phyloP scores from a whole-genome alignment of 768 basidiomycete genomes.

The Podaxis pistillaris region DNA sequence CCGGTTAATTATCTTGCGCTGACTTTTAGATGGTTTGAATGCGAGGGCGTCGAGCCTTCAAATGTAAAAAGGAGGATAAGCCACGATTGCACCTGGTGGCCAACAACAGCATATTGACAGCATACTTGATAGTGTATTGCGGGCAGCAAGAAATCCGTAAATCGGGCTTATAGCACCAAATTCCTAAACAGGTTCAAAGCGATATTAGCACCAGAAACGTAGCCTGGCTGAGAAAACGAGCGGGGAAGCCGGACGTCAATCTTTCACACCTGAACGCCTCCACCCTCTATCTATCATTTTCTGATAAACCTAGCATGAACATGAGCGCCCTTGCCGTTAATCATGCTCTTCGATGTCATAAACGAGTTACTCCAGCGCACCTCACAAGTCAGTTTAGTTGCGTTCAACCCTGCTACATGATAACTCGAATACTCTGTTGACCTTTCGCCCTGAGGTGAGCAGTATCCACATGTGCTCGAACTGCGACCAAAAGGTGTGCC shows the following conservation, averaged over 20 bases:
- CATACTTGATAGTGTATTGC: slow-evolving; percentile 85
- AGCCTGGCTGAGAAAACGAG: neutral
- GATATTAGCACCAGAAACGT: neutral
- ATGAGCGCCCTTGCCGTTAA: neutral
- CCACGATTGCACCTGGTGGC: slow-evolving; percentile 19
- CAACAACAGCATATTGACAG: slow-evolving; percentile 21
- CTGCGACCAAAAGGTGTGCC: slow-evolving; percentile 33
- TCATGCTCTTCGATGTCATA: neutral
- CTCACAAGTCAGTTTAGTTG: slow-evolving; percentile 51
- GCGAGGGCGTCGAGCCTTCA: slow-evolving; percentile 60
- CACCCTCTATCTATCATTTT: slow-evolving; percentile 83
- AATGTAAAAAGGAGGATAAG: neutral
- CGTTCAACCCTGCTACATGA: slow-evolving; percentile 47
- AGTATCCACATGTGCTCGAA: slow-evolving; percentile 65
- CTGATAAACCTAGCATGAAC: slow-evolving; percentile 60
- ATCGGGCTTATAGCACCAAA: slow-evolving; percentile 87
- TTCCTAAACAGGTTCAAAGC: slow-evolving; percentile 29
- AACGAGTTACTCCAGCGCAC: slow-evolving; percentile 29
- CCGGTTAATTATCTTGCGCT: slow-evolving; percentile 75
- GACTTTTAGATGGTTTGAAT: slow-evolving; percentile 72
- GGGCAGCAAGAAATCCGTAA: slow-evolving; percentile 84
- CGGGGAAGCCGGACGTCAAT: neutral
- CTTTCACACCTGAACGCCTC: slow-evolving; percentile 65
- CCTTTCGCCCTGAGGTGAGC: slow-evolving; percentile 52
- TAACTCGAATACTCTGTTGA: slow-evolving; percentile 39